Evolutionary conservation across 371 early-diverging fungal species (phyloP), one percentile per base, ranked within the genome.

Genomic region (Batrachochytrium dendrobatidis): DNA sequence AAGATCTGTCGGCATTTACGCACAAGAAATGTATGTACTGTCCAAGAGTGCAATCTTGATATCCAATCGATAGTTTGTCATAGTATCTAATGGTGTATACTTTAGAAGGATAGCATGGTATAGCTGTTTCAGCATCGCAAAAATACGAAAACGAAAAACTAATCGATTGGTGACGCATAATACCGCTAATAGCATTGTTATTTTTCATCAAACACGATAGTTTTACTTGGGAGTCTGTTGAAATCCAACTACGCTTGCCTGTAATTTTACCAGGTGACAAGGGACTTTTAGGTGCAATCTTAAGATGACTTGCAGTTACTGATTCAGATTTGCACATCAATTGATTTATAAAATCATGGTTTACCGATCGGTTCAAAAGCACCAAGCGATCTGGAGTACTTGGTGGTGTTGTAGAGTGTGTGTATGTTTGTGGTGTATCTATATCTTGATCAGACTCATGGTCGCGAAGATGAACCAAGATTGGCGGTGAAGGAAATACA

Each of bases 111-210:
- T 77, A 64, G 54, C 85, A 85, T 3, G 83, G 82, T 0, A 72
- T 66, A 20, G 18, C 46, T 6, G 32, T 25, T 4, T 22, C 24
- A 1, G 77, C 72, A 29, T 73, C 76, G 10, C 78, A 78, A 35
- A 73, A 78, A 32, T 70, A 73, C 1, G 82, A 72, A 45, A 74
- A 83, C 8, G 72, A 73, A 51, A 83, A 64, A 0, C 78, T 70
- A 34, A 85, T 68, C 24, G 71, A 74, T 49, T 86, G 86, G 60
- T 85, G 84, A 5, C 73, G 60, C 29, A 76, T 73, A 33, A 83
- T 75, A 15, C 79, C 76, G 7, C 73, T 68, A 1, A 84, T 56
- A 17, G 80, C 70, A 53, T 76, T 71, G 33, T 77, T 82, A 56
- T 83, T 83, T 18, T 83, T 73, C 57, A 74, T 73, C 5, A 85